Percentiles rank a stretch among this genome's conserved stretches.
Evolutionary conservation across 768 basidiomycete species (phyloP).

Genomic region (Mycena crocata): DNA sequence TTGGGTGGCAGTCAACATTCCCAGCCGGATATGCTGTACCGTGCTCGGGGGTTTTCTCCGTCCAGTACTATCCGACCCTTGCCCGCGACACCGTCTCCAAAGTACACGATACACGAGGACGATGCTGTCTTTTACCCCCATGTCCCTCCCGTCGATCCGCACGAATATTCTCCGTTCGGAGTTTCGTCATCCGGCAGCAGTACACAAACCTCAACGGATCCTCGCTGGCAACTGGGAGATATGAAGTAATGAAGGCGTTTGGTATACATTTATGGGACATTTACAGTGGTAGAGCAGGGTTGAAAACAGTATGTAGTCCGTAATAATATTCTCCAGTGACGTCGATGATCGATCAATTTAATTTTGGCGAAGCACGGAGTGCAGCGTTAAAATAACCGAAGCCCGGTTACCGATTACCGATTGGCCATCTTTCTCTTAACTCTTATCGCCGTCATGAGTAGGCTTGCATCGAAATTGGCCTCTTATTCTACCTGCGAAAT

Average conservation of each 20-base stretch:
- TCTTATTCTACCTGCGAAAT: constrained; percentile 82
- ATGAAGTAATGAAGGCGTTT: background rate
- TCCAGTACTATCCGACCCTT: constrained; percentile 16
- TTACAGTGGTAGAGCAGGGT: background rate
- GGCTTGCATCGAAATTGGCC: constrained; percentile 33
- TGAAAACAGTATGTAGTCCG: background rate
- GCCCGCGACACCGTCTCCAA: constrained; percentile 27
- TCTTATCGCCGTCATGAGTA: background rate
- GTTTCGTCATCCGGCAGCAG: constrained; percentile 28
- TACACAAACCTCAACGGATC: constrained; percentile 13
- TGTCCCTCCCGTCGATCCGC: constrained; percentile 15
- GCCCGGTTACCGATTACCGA: too few species aligned
- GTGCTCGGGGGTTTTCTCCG: constrained; percentile 11
- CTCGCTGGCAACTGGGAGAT: constrained; percentile 11
- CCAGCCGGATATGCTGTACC: constrained; percentile 15
- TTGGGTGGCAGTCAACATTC: constrained; percentile 5
- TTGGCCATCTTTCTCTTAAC: too few species aligned
- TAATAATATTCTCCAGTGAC: constrained; percentile 6
- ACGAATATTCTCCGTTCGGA: constrained; percentile 27
- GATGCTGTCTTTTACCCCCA: constrained; percentile 21
- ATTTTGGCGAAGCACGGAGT: constrained; percentile 9
- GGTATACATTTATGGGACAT: constrained; percentile 16
- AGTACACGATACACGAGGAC: constrained; percentile 9
- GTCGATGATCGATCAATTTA: background rate
- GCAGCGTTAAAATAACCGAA: too few species aligned